Percentiles rank a stretch among this genome's conserved stretches.
These are phyloP conservation scores for Anthracocystis setariae DNA, from an alignment of 1,284 basidiomycete genomes.

Conservation along the genomic window DNA sequence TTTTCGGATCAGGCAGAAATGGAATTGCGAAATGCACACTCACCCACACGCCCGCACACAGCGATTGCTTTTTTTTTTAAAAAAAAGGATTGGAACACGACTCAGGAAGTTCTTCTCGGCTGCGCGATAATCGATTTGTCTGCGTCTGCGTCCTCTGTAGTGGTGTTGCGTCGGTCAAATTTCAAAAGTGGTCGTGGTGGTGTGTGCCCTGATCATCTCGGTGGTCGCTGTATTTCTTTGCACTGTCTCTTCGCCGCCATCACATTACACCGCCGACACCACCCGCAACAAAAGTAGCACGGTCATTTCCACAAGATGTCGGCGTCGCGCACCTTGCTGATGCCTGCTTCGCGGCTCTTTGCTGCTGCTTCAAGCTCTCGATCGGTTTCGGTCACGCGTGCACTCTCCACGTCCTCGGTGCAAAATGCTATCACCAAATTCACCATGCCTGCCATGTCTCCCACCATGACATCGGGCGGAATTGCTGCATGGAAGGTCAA, in stretches of 20 bases:
- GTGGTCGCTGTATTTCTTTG: constrained; percentile 1
- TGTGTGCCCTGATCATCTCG: background rate
- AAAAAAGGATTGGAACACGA: no score
- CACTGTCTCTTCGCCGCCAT: constrained; percentile 2
- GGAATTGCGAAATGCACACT: constrained; percentile 2
- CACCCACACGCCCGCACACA: no score
- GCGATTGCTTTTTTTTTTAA: no score
- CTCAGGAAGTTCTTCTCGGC: constrained; percentile 20
- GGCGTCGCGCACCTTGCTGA: constrained; percentile 25
- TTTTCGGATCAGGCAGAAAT: constrained; percentile 24
- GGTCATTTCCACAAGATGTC: constrained; percentile 19
- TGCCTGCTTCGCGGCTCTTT: constrained; percentile 27
- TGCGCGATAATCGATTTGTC: constrained; percentile 27
- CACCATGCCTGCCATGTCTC: constrained; percentile 66
- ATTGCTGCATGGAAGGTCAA: constrained; percentile 68
- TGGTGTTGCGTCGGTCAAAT: constrained; percentile 20
- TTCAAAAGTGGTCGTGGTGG: no score
- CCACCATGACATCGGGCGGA: constrained; percentile 66
- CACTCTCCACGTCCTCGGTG: constrained; percentile 36
- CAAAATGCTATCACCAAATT: constrained; percentile 53
- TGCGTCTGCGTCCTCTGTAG: background rate
- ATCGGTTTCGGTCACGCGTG: constrained; percentile 13
- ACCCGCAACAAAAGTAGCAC: background rate
- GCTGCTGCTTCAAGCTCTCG: constrained; percentile 24
- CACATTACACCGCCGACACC: background rate